Evolutionary conservation across 164 flowering plant genomes (phyloP).

Genomic region (Sedum album): DNA sequence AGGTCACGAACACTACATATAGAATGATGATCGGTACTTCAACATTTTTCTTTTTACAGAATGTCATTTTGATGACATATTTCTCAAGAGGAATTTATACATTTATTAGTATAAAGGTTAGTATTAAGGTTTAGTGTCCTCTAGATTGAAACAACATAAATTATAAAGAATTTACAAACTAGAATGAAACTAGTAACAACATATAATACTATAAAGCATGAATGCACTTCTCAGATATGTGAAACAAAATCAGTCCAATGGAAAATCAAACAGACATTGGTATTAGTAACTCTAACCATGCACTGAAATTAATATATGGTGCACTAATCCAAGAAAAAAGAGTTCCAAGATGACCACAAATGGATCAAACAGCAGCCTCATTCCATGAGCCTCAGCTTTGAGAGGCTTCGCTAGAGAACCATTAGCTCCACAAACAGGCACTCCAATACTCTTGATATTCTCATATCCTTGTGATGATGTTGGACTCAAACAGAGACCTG

Average conservation of each 20-base stretch:
- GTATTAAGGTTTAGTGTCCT: no score
- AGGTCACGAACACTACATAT: no score
- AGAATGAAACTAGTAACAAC: not conserved
- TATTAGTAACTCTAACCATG: not conserved
- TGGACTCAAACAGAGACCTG: slow-evolving; percentile 54
- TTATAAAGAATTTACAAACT: no score
- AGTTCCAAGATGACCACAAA: not conserved
- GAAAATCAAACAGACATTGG: not conserved
- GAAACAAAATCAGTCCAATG: not conserved
- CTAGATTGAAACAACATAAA: no score
- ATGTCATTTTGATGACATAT: no score
- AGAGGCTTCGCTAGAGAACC: slow-evolving; percentile 9
- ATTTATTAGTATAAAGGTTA: no score
- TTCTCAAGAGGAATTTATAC: no score
- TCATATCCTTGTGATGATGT: slow-evolving; percentile 29
- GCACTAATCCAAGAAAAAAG: not conserved
- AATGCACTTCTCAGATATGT: not conserved
- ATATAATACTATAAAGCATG: not conserved
- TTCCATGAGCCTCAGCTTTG: slow-evolving; percentile 28
- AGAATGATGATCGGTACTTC: no score
- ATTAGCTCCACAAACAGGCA: slow-evolving; percentile 37
- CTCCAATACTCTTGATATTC: slow-evolving; percentile 29
- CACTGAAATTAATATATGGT: not conserved
- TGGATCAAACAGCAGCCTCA: slow-evolving; percentile 12
- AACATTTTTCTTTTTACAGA: no score